phyloP scores from a whole-genome alignment of 257 asterid species.

The Euphrasia confusa region DNA sequence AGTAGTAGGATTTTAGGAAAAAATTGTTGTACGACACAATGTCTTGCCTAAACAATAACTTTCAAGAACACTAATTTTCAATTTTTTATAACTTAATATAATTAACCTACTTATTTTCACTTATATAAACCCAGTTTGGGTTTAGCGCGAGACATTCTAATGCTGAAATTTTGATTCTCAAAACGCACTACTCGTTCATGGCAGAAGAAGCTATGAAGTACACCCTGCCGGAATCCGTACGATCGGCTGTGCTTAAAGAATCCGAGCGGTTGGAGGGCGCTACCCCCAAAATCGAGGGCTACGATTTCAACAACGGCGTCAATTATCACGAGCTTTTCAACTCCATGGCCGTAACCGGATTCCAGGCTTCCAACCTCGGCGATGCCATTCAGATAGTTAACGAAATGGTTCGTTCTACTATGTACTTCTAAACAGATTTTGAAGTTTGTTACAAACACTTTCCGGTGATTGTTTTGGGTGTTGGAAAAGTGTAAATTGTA shows the following conservation, averaged over 20 bases:
- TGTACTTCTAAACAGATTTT: not conserved
- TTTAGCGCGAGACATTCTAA: too few relatives aligned
- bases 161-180: too few relatives aligned
- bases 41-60: too few relatives aligned
- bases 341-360: conserved; percentile 76
- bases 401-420: conserved; percentile 55
- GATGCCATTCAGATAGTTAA: conserved; percentile 81
- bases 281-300: conserved; percentile 60
- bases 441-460: too few relatives aligned
- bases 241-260: conserved; percentile 55
- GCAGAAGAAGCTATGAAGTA: conserved; percentile 42
- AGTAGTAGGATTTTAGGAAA: too few relatives aligned
- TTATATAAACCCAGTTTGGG: too few relatives aligned
- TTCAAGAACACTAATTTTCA: too few relatives aligned
- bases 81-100: too few relatives aligned
- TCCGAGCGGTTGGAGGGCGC: conserved; percentile 61
- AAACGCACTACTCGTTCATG: conserved; percentile 20
- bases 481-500: too few relatives aligned
- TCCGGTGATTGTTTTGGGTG: too few relatives aligned
- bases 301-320: conserved; percentile 81
- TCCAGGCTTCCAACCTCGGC: conserved; percentile 93
- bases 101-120: too few relatives aligned
- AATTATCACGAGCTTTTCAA: conserved; percentile 57
- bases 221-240: conserved; percentile 42
- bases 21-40: too few relatives aligned